Conservation (phyloP, 495 filamentous ascomycete species). For the Aspergillus bertholletiae region DNA sequence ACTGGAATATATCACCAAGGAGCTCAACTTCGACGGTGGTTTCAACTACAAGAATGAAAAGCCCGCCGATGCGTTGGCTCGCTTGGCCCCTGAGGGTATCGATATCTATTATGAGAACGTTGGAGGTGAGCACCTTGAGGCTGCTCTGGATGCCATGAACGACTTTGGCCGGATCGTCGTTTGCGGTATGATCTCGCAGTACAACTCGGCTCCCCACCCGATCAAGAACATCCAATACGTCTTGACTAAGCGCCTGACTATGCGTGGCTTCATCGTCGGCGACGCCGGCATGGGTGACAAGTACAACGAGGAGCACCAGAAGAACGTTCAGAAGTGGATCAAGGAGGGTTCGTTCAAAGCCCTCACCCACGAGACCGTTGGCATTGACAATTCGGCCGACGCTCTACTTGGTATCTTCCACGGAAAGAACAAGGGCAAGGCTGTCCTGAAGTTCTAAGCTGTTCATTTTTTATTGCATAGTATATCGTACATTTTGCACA, state of each 20-base stretch:
- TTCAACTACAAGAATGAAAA: slow-evolving; percentile 80
- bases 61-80: slow-evolving; percentile 62
- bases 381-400: slow-evolving; percentile 78
- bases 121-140: slow-evolving; percentile 83
- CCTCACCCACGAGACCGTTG: slow-evolving; percentile 64
- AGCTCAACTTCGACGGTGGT: slow-evolving; percentile 64
- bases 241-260: slow-evolving; percentile 53
- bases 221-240: slow-evolving; percentile 61
- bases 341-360: slow-evolving; percentile 76
- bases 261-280: slow-evolving; percentile 77
- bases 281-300: slow-evolving; percentile 65
- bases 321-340: slow-evolving; percentile 81
- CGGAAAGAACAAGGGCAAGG: slow-evolving; percentile 92
- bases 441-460: slow-evolving; percentile 66
- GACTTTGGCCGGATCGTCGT: slow-evolving; percentile 65
- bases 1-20: slow-evolving; percentile 61
- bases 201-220: slow-evolving; percentile 67
- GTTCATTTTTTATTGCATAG: slow-evolving; percentile 1
- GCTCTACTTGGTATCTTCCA: slow-evolving; percentile 83
- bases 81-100: slow-evolving; percentile 77
- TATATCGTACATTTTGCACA: slow-evolving; percentile 7
- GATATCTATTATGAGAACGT: slow-evolving; percentile 98
- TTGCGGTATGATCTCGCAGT: slow-evolving; percentile 73
- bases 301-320: slow-evolving; percentile 73
- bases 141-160: slow-evolving; percentile 67